Conservation (phyloP, 306 rosid genomes). For the Adenanthera pavonina region DNA sequence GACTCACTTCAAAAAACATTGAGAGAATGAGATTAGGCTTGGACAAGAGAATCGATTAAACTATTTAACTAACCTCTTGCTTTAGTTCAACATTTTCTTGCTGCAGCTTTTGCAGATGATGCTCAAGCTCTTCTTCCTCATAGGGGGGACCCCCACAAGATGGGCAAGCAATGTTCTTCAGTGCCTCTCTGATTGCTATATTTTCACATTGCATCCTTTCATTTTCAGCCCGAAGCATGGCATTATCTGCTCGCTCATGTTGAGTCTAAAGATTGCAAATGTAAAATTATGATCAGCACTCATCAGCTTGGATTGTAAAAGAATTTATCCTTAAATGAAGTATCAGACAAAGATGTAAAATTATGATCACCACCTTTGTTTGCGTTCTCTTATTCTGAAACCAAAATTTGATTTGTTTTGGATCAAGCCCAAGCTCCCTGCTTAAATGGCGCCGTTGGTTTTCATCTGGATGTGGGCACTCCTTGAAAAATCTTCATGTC, state of each 20-base stretch:
- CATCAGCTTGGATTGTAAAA: background rate
- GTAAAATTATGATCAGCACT: background rate
- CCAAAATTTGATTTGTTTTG: slow-evolving; percentile 70
- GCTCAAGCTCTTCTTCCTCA: slow-evolving; percentile 46
- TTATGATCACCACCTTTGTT: slow-evolving; percentile 53
- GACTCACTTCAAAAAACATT: background rate
- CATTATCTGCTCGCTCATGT: slow-evolving; percentile 49
- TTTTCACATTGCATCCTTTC: slow-evolving; percentile 59
- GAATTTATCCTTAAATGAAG: background rate
- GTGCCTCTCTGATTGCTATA: slow-evolving; percentile 45
- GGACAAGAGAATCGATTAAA: background rate
- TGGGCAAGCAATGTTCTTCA: slow-evolving; percentile 51
- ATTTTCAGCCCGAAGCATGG: slow-evolving; percentile 55
- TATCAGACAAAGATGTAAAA: background rate
- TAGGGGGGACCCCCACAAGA: slow-evolving; percentile 67
- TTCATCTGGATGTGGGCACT: slow-evolving; percentile 61
- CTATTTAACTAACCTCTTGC: slow-evolving; percentile 56
- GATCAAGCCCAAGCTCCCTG: slow-evolving; percentile 52
- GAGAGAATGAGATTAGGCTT: background rate
- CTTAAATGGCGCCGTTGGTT: slow-evolving; percentile 49
- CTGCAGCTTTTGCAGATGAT: slow-evolving; percentile 41
- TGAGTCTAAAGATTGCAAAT: slow-evolving; percentile 46
- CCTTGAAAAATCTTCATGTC: slow-evolving; percentile 51
- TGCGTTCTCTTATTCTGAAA: slow-evolving; percentile 76
- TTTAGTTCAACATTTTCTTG: slow-evolving; percentile 55